Evolutionary conservation across 176 grass and related monocot genomes (phyloP).

Genomic region (Bromus sterilis): DNA sequence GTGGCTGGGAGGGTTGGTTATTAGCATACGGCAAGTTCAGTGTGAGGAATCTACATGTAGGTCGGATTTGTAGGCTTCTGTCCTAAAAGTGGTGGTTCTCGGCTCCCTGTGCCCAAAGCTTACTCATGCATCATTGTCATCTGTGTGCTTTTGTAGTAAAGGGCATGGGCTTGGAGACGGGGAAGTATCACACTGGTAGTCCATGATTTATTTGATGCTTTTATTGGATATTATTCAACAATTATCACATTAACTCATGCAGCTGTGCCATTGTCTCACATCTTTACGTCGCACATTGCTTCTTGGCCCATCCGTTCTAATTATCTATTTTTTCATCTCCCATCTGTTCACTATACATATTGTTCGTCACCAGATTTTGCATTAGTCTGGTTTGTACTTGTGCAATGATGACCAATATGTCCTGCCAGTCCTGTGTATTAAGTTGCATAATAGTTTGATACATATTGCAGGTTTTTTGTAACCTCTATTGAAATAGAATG

Average conservation of each 20-base stretch:
- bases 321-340: neutral
- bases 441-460: neutral
- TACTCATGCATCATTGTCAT: neutral
- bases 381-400: neutral
- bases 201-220: neutral
- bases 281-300: neutral
- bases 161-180: neutral
- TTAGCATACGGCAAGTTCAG: neutral
- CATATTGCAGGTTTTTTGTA: neutral
- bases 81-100: neutral
- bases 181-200: neutral
- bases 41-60: neutral
- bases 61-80: neutral
- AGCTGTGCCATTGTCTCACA: neutral
- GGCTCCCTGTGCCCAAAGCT: neutral
- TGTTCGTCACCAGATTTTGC: neutral
- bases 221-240: neutral
- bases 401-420: neutral
- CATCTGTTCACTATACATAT: neutral
- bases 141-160: neutral
- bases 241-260: neutral
- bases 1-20: neutral
- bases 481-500: neutral
- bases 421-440: neutral
- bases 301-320: neutral